Conservation (phyloP, 2,329 filamentous ascomycete genomes). For the Penicillium sp. region DNA sequence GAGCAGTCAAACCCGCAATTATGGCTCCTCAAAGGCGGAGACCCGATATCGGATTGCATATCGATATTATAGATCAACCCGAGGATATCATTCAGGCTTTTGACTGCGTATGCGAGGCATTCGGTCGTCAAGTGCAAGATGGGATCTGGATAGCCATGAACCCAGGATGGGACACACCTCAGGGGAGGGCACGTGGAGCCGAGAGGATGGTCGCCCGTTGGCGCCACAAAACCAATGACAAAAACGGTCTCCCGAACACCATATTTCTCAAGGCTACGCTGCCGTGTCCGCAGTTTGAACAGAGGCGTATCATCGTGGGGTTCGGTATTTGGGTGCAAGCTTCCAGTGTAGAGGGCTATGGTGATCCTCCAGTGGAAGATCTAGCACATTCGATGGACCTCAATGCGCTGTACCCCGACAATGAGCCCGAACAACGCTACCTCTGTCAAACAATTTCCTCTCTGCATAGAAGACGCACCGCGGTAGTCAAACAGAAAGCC, state of each 20-base stretch:
- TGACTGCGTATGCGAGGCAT: conserved; percentile 29
- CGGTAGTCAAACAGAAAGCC: conserved; percentile 46
- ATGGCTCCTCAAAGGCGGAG: background rate
- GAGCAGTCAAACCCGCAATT: background rate
- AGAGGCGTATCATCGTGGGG: conserved; percentile 45
- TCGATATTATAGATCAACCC: conserved; percentile 7
- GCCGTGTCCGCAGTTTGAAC: conserved; percentile 13
- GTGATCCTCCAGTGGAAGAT: conserved; percentile 37
- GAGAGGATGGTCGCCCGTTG: conserved; percentile 47
- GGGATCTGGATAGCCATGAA: conserved; percentile 54
- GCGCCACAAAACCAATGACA: conserved; percentile 41
- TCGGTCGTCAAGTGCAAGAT: conserved; percentile 54
- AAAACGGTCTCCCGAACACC: conserved; percentile 43
- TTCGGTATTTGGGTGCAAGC: conserved; percentile 57
- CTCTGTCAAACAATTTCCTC: conserved; percentile 47
- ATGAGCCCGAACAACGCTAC: conserved; percentile 51
- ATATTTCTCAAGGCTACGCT: conserved; percentile 58
- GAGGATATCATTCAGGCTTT: conserved; percentile 11
- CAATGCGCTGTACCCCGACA: conserved; percentile 43
- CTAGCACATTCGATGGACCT: conserved; percentile 29
- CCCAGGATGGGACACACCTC: conserved; percentile 56
- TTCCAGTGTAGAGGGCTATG: conserved; percentile 52
- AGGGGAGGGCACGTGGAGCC: conserved; percentile 42
- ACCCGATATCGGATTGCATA: background rate
- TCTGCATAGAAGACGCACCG: conserved; percentile 33